phyloP scores from a whole-genome alignment of 495 filamentous ascomycete species.

The Parachaetomium inaequale region DNA sequence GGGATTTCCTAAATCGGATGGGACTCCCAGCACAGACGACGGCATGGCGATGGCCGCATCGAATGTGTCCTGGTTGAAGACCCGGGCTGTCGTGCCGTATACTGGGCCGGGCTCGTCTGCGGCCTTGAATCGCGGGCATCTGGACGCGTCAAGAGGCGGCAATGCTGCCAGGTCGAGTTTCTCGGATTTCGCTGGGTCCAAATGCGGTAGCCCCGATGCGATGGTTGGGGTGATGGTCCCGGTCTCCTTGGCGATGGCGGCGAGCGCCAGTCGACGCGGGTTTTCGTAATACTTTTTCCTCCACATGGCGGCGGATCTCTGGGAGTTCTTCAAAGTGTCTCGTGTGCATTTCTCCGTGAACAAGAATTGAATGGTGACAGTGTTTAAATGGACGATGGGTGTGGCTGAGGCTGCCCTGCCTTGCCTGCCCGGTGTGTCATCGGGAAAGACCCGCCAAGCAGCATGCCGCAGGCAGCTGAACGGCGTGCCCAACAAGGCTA shows the following conservation, averaged over 20 bases:
- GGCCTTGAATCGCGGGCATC: slow-evolving; percentile 25
- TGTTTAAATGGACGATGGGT: not conserved
- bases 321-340: not conserved
- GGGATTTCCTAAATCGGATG: not conserved
- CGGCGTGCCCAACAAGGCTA: slow-evolving; percentile 7
- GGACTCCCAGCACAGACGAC: slow-evolving; percentile 7
- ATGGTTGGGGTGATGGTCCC: slow-evolving; percentile 20
- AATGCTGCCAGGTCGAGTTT: slow-evolving; percentile 10
- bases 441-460: not conserved
- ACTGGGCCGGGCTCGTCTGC: slow-evolving; percentile 3
- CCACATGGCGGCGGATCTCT: slow-evolving; percentile 5
- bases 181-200: slow-evolving; percentile 18
- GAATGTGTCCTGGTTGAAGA: slow-evolving; percentile 51
- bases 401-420: not conserved
- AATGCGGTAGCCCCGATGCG: slow-evolving; percentile 19
- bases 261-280: slow-evolving; percentile 17
- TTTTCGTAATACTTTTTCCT: slow-evolving; percentile 14
- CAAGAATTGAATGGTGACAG: not conserved
- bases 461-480: not conserved
- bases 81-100: slow-evolving; percentile 34
- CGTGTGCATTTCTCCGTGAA: not conserved
- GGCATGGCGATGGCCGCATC: slow-evolving; percentile 47
- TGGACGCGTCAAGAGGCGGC: slow-evolving; percentile 18
- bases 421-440: slow-evolving; percentile 2
- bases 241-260: slow-evolving; percentile 28